These are phyloP conservation scores for Betula pendula DNA, from an alignment of 306 rosid species.

Conservation along the genomic window DNA sequence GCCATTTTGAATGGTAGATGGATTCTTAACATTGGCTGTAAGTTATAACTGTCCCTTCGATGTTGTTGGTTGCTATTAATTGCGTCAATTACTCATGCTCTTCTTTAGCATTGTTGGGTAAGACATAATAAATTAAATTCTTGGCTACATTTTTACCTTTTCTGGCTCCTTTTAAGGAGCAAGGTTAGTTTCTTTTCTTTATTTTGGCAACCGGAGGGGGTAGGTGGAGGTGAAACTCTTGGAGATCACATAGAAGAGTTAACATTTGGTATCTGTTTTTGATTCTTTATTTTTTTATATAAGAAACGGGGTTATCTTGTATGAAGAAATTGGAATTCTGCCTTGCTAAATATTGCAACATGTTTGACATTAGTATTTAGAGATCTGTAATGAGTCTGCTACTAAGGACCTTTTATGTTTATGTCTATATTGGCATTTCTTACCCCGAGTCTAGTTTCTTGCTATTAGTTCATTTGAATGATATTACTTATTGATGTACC, in stretches of 20 bases:
- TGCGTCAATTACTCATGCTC: conserved; percentile 10
- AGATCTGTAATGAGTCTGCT: not conserved
- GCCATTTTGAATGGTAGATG: conserved; percentile 81
- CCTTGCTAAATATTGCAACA: not conserved
- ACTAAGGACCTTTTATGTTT: not conserved
- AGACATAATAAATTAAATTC: not conserved
- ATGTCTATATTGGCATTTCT: conserved; percentile 7
- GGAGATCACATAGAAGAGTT: not conserved
- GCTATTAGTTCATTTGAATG: not conserved
- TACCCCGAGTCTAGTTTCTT: conserved; percentile 8
- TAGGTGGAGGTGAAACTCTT: not conserved
- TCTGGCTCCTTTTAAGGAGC: not conserved
- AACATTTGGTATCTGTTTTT: not conserved
- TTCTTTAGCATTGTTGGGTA: not conserved
- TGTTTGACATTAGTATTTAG: not conserved
- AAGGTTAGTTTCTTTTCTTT: not conserved
- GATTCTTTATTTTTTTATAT: not conserved
- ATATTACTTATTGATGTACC: not conserved
- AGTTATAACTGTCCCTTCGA: conserved; percentile 26
- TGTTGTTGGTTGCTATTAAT: not conserved
- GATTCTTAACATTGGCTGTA: conserved; percentile 84
- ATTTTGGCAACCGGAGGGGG: not conserved
- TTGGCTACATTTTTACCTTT: not conserved
- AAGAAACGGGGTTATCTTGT: not conserved
- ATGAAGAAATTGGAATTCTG: not conserved